Evolutionary conservation across 805 yeast genomes (phyloP), one percentile per base, ranked within the genome.

Genomic region (Candida broadrunensis): DNA sequence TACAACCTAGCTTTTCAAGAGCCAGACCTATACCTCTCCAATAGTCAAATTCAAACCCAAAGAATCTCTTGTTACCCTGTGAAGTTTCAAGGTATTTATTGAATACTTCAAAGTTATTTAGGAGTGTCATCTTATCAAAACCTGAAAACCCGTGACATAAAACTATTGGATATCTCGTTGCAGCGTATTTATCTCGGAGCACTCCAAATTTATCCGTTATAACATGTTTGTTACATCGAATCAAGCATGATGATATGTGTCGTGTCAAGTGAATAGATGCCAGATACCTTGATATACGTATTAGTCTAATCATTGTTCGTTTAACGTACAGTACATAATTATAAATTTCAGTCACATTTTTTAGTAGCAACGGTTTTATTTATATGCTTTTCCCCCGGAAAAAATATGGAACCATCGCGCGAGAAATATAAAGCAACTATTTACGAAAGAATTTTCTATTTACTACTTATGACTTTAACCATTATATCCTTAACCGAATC

Each of bases 81-180:
- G 17, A 8, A 5, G 5, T 26, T 11, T 14, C 32, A 14, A 29
- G 9, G 18, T 29, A 41, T 21, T 41, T 41, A 14, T 43, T 39
- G 26, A 44, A 36, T 14, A 42, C 30, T 24, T 37, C 27, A 11
- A 44, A 51, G 29, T 48, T 43, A 5, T 57, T 58, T 13, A 57
- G 19, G 31, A 63, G 43, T 1, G 51, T 42, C 33, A 69, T 42
- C 37, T 58, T 71, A 51, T 86, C 95, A 51, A 87, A 88, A 1
- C 97, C 97, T 0, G 87, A 79, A 18, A 88, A 72, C 0, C 97
- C 97, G 65, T 88, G 97, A 52, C 96, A 88, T 20, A 88, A 60
- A 0, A 88, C 84, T 1, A 88, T 77, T 0, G 96, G 96, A 52
- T 73, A 67, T 48, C 77, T 76, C 0, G 95, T 89, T 4, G 83